Percentiles rank a stretch among this genome's conserved stretches.
Evolutionary conservation across 2,329 filamentous ascomycete species (phyloP).

Genomic region (Alternaria hordeiaustralica): DNA sequence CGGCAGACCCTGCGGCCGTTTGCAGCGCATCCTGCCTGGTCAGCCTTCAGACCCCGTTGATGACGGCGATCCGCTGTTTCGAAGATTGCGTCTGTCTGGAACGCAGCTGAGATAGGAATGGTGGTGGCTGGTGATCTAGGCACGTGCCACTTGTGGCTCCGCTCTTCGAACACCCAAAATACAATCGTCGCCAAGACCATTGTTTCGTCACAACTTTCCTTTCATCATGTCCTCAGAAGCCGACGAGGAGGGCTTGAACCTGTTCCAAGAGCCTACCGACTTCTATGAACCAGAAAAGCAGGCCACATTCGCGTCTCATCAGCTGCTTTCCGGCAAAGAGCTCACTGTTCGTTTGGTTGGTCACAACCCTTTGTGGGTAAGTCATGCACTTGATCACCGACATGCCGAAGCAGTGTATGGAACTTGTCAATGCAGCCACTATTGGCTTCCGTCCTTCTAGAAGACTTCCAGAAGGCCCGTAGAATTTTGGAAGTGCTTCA

Average conservation of each 20-base stretch:
- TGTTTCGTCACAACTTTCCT: conserved; percentile 15
- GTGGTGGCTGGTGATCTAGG: conserved; percentile 13
- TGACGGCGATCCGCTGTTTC: conserved; percentile 14
- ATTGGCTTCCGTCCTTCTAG: not conserved
- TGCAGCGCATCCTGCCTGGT: not conserved
- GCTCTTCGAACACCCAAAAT: conserved; percentile 25
- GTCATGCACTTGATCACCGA: conserved; percentile 21
- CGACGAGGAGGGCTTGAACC: conserved; percentile 51
- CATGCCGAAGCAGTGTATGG: not conserved
- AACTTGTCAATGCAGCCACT: not conserved
- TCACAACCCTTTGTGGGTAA: conserved; percentile 83
- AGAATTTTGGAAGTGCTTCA: not conserved
- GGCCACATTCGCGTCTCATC: conserved; percentile 75
- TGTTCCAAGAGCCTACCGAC: conserved; percentile 82
- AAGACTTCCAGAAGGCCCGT: not conserved
- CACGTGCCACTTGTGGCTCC: conserved; percentile 14
- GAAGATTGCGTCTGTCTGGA: conserved; percentile 10
- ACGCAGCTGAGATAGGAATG: conserved; percentile 17
- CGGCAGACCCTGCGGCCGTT: conserved; percentile 5
- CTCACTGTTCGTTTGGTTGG: conserved; percentile 81
- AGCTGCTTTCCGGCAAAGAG: conserved; percentile 68
- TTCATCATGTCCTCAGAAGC: conserved; percentile 37
- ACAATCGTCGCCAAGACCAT: conserved; percentile 23
- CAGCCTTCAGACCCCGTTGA: conserved; percentile 1
- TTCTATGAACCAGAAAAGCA: conserved; percentile 81